Base-by-base conservation (phyloP, 177 flowering plant genomes). In the Vitis hybrid region DNA sequence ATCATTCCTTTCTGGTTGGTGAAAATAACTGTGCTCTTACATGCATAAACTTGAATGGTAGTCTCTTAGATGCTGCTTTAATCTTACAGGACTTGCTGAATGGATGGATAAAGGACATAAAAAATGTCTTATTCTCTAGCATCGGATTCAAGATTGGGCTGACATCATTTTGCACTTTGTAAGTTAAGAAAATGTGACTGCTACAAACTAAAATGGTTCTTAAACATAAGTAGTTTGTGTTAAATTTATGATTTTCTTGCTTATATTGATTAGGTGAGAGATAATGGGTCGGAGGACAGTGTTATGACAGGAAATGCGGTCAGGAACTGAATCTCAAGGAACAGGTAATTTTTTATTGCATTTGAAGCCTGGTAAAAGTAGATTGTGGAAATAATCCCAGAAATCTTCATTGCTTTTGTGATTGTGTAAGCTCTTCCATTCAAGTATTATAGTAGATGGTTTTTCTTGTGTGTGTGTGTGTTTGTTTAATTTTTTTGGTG, bases 141-240 rank as follows among this genome's bases (percentile, higher is more conserved):
- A 84, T 66, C 86, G 92, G n/a, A 94, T 94, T 65, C 97, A 87
- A 80, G 99, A 95, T 52, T 95, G 97, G 99, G 98, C 98, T 12
- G 97, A 95, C 65, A 75, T 82, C 65, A 84, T 95, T 73, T 65
- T 95, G 61, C 69, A 61, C 47, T 94, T 92, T 85, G 99, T 95
- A 68, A 87, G 97, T 89, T 20, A 5, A 8, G 9, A 38, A 38
- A 5, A n/a, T 62, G 56, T 51, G 38, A 70, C 31, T 28, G 31
- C 31, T 28, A 4, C 31, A 24, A 24, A 24, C 28, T 24, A 24
- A 24, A 24, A 24, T 24, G 28, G 47, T 1, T 38, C 28, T 24
- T 24, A 24, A 24, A 38, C 47, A 38, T 38, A 38, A 6, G 47
- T 38, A 38, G 9, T 38, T 5, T 38, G 2, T 38, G 47, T 38